These are phyloP conservation scores for Calonectria leucothoes DNA, from an alignment of 2,329 filamentous ascomycete species.

Conservation along the genomic window DNA sequence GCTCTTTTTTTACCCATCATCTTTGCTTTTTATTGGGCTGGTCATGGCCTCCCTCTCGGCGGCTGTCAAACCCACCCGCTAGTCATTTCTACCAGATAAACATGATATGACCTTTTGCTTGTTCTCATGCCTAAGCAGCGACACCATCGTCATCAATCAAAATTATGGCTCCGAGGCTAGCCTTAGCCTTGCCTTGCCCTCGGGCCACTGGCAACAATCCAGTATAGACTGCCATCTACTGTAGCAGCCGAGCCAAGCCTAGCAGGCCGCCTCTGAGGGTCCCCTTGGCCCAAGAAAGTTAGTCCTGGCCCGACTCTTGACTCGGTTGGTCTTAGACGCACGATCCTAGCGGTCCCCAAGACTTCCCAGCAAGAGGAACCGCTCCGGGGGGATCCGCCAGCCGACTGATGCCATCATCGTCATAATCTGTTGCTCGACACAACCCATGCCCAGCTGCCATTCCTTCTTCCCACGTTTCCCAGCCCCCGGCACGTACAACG, in stretches of 20 bases:
- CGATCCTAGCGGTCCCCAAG: slow-evolving; percentile 15
- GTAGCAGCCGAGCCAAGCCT: slow-evolving; percentile 1
- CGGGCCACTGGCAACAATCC: neutral
- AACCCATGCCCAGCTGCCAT: slow-evolving; percentile 8
- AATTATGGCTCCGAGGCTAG: slow-evolving; percentile 5
- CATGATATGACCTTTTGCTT: slow-evolving; percentile 6
- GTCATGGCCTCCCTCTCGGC: neutral
- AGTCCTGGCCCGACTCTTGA: slow-evolving; percentile 3
- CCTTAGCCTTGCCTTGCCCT: slow-evolving; percentile 4
- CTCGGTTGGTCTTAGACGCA: slow-evolving; percentile 17
- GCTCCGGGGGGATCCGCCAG: slow-evolving; percentile 2
- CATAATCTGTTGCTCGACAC: slow-evolving; percentile 2
- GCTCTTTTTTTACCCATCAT: neutral
- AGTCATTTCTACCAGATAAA: neutral
- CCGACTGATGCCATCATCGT: slow-evolving; percentile 16
- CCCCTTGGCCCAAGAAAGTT: neutral
- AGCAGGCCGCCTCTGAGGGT: neutral
- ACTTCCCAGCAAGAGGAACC: slow-evolving; percentile 21
- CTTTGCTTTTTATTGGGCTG: slow-evolving; percentile 1
- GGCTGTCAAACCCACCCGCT: slow-evolving; percentile 2
- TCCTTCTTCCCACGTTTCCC: slow-evolving; percentile 12
- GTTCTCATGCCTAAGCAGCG: neutral
- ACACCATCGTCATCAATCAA: slow-evolving; percentile 1
- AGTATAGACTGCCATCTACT: slow-evolving; percentile 4
- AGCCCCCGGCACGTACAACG: slow-evolving; percentile 8